phyloP scores from a whole-genome alignment of 768 basidiomycete species.

The Mycena olivaceomarginata region DNA sequence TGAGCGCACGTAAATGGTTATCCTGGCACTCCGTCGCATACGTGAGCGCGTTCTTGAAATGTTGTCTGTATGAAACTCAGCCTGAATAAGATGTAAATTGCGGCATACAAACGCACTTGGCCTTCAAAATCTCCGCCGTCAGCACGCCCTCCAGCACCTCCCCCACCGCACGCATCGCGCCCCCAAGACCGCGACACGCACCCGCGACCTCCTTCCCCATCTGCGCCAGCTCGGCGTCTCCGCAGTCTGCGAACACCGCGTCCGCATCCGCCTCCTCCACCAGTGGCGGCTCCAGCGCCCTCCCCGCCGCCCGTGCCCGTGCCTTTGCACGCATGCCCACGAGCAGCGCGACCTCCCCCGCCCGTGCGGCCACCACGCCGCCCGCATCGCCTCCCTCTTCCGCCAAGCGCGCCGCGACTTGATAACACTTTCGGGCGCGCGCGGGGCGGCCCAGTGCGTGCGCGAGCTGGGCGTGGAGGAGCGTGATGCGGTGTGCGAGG shows the following conservation, averaged over 20 bases:
- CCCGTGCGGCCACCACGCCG: slow-evolving; percentile 64
- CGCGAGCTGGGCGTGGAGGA: slow-evolving; percentile 84
- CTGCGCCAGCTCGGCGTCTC: slow-evolving; percentile 55
- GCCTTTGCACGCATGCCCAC: slow-evolving; percentile 62
- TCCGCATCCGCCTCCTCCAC: slow-evolving; percentile 38
- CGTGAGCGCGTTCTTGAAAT: slow-evolving; percentile 76
- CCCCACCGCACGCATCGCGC: slow-evolving; percentile 73
- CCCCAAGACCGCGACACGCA: slow-evolving; percentile 71
- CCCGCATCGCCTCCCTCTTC: slow-evolving; percentile 40
- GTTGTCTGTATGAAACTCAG: slow-evolving; percentile 62
- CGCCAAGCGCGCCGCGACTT: slow-evolving; percentile 73
- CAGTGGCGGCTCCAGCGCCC: slow-evolving; percentile 39
- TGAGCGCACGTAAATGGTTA: slow-evolving; percentile 83
- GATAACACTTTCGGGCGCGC: slow-evolving; percentile 78
- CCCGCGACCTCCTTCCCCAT: slow-evolving; percentile 61
- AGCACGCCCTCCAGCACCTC: slow-evolving; percentile 73
- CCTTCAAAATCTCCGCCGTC: slow-evolving; percentile 72
- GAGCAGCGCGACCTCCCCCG: slow-evolving; percentile 70
- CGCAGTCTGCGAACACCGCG: slow-evolving; percentile 40
- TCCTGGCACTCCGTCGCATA: slow-evolving; percentile 77
- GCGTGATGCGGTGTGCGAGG: slow-evolving; percentile 78
- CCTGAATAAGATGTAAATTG: too few relatives aligned
- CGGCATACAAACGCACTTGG: slow-evolving; percentile 70
- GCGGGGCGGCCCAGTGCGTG: slow-evolving; percentile 75
- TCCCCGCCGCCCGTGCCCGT: slow-evolving; percentile 31